Evolutionary conservation across 192 early-diverging fungal species (phyloP).

Genomic region (Dimargaris verticillata): DNA sequence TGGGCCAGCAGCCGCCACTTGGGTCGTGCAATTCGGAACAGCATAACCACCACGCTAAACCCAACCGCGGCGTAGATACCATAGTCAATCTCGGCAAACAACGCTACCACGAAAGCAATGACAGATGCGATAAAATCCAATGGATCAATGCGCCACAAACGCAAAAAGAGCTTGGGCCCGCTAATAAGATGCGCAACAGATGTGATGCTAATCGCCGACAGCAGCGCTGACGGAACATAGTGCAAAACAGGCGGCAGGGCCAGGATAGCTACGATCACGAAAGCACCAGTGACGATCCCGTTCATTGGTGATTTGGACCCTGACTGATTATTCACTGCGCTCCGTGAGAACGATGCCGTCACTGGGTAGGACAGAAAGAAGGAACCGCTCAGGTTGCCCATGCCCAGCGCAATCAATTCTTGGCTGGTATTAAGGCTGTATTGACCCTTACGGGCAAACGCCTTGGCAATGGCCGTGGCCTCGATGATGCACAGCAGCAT

Average conservation of each 20-base stretch:
- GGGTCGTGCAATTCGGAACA: conserved; percentile 54
- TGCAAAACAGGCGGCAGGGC: conserved; percentile 68
- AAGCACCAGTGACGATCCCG: conserved; percentile 54
- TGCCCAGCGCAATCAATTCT: conserved; percentile 76
- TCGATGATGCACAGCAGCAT: conserved; percentile 70
- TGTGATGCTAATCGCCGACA: conserved; percentile 73
- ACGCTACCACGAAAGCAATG: conserved; percentile 31
- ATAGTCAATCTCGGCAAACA: conserved; percentile 43
- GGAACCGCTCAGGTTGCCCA: conserved; percentile 70
- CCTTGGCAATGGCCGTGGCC: conserved; percentile 78
- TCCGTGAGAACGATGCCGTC: conserved; percentile 87
- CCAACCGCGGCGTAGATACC: conserved; percentile 62
- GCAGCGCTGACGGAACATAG: conserved; percentile 63
- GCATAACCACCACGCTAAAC: conserved; percentile 56
- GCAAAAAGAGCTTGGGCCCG: too few relatives aligned
- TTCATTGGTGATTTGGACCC: conserved; percentile 70
- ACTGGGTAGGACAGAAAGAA: conserved; percentile 79
- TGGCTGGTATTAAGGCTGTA: conserved; percentile 76
- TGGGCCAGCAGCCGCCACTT: conserved; percentile 25
- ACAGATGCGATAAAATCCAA: conserved; percentile 12
- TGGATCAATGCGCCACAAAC: too few relatives aligned
- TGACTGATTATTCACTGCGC: conserved; percentile 78
- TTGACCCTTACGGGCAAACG: conserved; percentile 69
- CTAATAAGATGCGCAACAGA: conserved; percentile 34
- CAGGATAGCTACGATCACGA: conserved; percentile 72